Conservation (phyloP, 2,329 filamentous ascomycete genomes). For the Oidium heveae region DNA sequence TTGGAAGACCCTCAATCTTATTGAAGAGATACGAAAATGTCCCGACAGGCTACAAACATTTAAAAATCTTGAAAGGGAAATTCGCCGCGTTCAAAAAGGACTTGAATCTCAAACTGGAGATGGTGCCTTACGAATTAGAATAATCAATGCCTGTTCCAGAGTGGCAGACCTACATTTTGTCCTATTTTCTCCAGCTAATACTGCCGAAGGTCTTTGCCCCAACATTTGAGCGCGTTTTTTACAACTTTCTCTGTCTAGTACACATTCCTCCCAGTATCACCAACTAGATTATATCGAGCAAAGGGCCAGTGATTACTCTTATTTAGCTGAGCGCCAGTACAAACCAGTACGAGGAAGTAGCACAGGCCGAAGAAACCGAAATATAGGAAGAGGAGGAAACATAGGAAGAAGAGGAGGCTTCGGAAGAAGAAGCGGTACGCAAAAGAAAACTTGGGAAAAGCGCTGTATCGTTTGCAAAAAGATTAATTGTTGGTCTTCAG, state of each 20-base stretch:
- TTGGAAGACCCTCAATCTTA: neutral
- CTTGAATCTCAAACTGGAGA: neutral
- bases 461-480: neutral
- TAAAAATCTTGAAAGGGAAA: neutral
- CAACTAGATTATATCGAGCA: neutral
- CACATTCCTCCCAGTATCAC: neutral
- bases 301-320: neutral
- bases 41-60: neutral
- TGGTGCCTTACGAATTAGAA: neutral
- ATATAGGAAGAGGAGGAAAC: neutral
- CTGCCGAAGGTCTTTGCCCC: neutral
- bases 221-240: neutral
- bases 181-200: neutral
- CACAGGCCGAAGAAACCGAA: neutral
- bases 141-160: neutral
- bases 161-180: neutral
- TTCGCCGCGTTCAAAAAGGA: neutral
- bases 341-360: neutral
- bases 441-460: neutral
- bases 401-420: neutral
- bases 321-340: neutral
- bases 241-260: neutral
- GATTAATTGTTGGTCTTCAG: neutral
- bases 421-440: neutral
- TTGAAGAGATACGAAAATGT: neutral